Evolutionary conservation across 148 eudicot genomes (phyloP).

Genomic region (Chenopodium quinoa): DNA sequence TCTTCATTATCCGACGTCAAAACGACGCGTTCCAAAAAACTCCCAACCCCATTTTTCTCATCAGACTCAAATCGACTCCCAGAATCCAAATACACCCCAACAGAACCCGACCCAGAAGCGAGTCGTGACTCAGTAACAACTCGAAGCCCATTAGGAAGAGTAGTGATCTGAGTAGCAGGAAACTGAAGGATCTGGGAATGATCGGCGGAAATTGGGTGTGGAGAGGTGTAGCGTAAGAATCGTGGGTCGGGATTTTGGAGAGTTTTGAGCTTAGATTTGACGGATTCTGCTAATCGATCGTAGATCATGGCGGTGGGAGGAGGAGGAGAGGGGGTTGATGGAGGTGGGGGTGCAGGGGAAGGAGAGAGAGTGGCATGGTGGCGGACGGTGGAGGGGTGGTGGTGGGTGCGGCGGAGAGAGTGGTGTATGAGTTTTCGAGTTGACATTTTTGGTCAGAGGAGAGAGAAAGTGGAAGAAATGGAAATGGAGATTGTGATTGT

Average conservation of each 20-base stretch:
- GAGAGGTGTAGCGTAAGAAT: constrained; percentile 42
- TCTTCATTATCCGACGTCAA: constrained; percentile 39
- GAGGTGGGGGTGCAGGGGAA: constrained; percentile 12
- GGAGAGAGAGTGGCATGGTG: constrained; percentile 28
- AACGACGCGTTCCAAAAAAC: constrained; percentile 46
- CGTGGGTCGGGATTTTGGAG: constrained; percentile 38
- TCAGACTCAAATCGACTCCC: constrained; percentile 57
- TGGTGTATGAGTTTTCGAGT: constrained; percentile 31
- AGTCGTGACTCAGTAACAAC: constrained; percentile 67
- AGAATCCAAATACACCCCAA: constrained; percentile 48
- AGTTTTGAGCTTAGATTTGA: constrained; percentile 37
- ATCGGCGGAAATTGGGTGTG: constrained; percentile 35
- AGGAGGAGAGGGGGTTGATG: constrained; percentile 28
- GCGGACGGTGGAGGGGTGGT: constrained; percentile 2
- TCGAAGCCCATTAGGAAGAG: constrained; percentile 69
- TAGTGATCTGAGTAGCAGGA: constrained; percentile 52
- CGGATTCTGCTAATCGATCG: constrained; percentile 38
- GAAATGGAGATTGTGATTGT: background rate
- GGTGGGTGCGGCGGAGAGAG: constrained; percentile 25
- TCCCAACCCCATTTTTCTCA: constrained; percentile 47
- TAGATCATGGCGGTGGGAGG: constrained; percentile 39
- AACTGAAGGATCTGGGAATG: constrained; percentile 46
- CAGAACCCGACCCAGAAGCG: constrained; percentile 41
- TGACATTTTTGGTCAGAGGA: constrained; percentile 28
- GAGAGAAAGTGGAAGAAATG: background rate